Base-by-base conservation (phyloP, 192 early-diverging fungal genomes). In the Gamsiella multidivaricata region DNA sequence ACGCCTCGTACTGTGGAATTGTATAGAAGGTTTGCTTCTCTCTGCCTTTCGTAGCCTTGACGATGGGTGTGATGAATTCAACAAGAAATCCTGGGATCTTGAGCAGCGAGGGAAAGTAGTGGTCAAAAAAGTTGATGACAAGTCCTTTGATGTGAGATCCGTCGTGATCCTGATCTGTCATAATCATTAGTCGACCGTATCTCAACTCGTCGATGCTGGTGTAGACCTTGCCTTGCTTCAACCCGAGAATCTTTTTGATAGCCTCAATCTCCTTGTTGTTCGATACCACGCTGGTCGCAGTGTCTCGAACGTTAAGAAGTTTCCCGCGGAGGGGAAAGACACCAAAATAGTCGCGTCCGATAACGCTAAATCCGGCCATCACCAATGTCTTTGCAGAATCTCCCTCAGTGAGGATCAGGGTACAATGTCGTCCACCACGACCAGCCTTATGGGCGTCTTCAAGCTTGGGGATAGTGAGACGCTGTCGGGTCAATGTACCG, bases 131-230 rank as follows among this genome's bases (percentile, higher is more conserved):
- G 81, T 99, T 99, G 80, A 99, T 92, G 22, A 99, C 88, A 7
- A 99, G 87, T 22, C 96, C 96, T 80, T 99, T 99, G 83, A 98
- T 98, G 65, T 97, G 96, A 23, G 94, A 96, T 28, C 95, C 96
- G 67, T 97, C 95, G 56, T 95, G 91, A 87, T 97, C 95, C 88
- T 97, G 97, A 91, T 99, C 97, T 5, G 96, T 94, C 97, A 99
- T 99, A 57, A 98, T 96, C 91, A 99, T 97, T 14, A 99, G 83
- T 54, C 92, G 90, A 0, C 96, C 97, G 76, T 99, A 99, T 54
- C 97, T 88, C 80, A 99, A 82, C 29, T 91, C 84, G 25, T 91
- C 82, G 0, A 86, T 80, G 37, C 85, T 87, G 28, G 85, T 84
- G 75, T 99, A 99, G 17, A 84, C 87, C 62, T 87, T 88, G 53